Evolutionary conservation across 2,329 filamentous ascomycete genomes (phyloP).

Genomic region (Daldinia eschscholtzii): DNA sequence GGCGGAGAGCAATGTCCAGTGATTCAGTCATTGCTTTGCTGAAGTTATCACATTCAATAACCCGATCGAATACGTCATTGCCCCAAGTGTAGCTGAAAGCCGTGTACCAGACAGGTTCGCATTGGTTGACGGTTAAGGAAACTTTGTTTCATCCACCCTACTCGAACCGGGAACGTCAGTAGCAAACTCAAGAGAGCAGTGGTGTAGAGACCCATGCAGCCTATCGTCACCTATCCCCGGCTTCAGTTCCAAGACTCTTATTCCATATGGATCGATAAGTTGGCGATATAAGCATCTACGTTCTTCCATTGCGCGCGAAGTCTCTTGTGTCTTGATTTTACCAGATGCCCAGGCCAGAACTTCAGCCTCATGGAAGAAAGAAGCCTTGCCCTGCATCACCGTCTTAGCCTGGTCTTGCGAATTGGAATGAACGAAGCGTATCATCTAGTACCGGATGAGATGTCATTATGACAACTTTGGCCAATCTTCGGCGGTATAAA

Average conservation of each 20-base stretch:
- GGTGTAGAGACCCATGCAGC: background rate
- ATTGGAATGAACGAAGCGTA: background rate
- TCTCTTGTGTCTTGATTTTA: background rate
- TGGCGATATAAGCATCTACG: background rate
- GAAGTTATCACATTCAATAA: no score
- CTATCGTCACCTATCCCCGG: background rate
- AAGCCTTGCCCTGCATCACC: background rate
- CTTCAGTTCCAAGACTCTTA: background rate
- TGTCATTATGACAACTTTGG: conserved; percentile 25
- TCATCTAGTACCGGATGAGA: conserved; percentile 26
- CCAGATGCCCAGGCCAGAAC: background rate
- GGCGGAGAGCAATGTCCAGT: no score
- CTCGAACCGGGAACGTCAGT: background rate
- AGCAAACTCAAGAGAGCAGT: background rate
- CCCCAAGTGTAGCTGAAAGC: background rate
- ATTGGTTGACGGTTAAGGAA: background rate
- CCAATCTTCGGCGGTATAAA: background rate
- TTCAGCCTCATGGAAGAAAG: background rate
- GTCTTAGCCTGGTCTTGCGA: background rate
- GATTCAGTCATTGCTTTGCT: no score
- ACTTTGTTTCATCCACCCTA: background rate
- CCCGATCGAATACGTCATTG: no score
- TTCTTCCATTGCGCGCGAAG: background rate
- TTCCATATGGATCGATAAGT: background rate
- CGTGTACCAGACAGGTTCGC: background rate